These are phyloP conservation scores for Prunus fruticosa DNA, from an alignment of 306 rosid genomes.

Conservation along the genomic window DNA sequence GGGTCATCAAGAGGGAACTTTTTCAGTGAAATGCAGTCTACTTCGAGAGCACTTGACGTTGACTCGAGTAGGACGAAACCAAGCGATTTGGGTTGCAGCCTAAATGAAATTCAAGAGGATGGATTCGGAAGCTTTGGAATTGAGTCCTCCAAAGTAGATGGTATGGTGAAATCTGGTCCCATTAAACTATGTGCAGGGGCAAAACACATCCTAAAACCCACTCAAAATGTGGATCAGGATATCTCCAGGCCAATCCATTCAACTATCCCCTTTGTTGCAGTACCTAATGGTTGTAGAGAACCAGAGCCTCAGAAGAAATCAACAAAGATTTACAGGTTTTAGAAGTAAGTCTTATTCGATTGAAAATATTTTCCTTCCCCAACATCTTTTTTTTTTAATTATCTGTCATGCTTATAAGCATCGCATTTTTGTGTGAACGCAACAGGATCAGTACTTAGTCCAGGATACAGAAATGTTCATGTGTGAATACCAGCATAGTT, in stretches of 20 bases:
- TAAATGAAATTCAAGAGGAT: slow-evolving; percentile 32
- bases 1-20: slow-evolving; percentile 34
- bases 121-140: slow-evolving; percentile 31
- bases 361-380: not conserved
- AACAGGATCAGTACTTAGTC: slow-evolving; percentile 27
- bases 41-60: slow-evolving; percentile 27
- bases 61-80: slow-evolving; percentile 36
- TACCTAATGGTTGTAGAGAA: slow-evolving; percentile 45
- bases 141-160: slow-evolving; percentile 40
- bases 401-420: not conserved
- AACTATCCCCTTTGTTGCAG: slow-evolving; percentile 43
- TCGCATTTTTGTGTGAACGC: slow-evolving; percentile 20
- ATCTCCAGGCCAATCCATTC: slow-evolving; percentile 40
- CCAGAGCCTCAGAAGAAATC: slow-evolving; percentile 56
- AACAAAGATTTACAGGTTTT: slow-evolving; percentile 67
- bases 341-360: slow-evolving; percentile 41
- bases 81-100: slow-evolving; percentile 35
- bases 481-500: slow-evolving; percentile 39
- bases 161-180: slow-evolving; percentile 60
- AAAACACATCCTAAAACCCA: slow-evolving; percentile 76
- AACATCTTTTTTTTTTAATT: not conserved
- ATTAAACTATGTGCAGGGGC: slow-evolving; percentile 71
- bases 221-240: slow-evolving; percentile 47
- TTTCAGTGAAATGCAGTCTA: slow-evolving; percentile 31
- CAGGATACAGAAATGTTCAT: slow-evolving; percentile 13